Base-by-base conservation (phyloP, 352 stramenopile genomes). In the Globisporangium cystogenes region DNA sequence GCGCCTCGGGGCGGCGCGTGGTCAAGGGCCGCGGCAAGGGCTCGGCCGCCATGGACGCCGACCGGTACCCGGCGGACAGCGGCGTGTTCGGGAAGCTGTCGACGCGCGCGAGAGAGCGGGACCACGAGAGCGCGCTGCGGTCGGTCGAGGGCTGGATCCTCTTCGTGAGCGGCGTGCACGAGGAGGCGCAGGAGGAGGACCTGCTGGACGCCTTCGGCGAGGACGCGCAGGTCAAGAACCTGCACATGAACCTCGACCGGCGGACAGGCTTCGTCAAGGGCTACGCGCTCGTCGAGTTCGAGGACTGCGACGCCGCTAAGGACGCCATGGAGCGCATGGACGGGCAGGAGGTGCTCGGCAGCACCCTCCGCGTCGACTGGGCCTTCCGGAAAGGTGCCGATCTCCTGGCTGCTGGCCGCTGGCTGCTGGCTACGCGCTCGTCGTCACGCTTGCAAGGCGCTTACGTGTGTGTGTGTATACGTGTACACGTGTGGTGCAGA, bases 81-180 rank as follows among this genome's bases (percentile, higher is more conserved):
- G 77, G 82, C 51, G 77, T 93, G 44, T 96, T 95, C 48, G 76
- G 94, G 58, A 86, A 89, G 59, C 72, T 96, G 29, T 26, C 48
- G 16, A 14, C 12, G 14, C 48, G 8, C 31, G 61, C 24, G 51
- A 29, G 21, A 57, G 62, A 29, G 21, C 59, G 62, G 16, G 68
- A 81, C 29, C 66, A 86, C 59, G 72, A 73, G 23, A 82, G 51
- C 20, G 79, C 78, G 8, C 69, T 92, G 23, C 74, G 85, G 55
- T 96, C 84, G 49, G 86, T 98, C 7, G 95, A 99, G 68, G 96
- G 96, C n/a, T 99, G 94, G 90, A 86, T 98, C 41, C 63, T 98
- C 14, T 98, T 99, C 65, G 90, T 98, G 29, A 95, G 81, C 15
- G 91, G 92, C 55, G 76, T 99, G 37, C 91, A 99, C 60, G 89